These are phyloP conservation scores for Citrullus colocynthis DNA, from an alignment of 306 rosid species.

Conservation along the genomic window DNA sequence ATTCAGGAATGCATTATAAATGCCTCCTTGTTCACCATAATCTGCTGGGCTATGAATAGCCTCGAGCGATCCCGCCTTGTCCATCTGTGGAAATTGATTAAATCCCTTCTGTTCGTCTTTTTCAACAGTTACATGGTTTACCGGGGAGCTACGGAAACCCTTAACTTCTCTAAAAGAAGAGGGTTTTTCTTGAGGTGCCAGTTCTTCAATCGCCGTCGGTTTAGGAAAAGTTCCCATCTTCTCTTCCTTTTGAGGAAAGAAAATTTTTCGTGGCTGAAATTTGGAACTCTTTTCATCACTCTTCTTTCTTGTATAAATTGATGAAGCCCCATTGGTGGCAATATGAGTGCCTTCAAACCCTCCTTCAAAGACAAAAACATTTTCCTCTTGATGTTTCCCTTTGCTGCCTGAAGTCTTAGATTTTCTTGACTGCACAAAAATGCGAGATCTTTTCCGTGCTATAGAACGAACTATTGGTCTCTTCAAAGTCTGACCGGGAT, in stretches of 20 bases:
- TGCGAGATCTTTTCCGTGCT: slow-evolving; percentile 36
- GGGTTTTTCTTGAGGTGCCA: slow-evolving; percentile 15
- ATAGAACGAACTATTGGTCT: slow-evolving; percentile 61
- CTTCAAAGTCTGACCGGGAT: slow-evolving; percentile 25
- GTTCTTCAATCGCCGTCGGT: slow-evolving; percentile 27
- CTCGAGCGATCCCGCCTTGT: slow-evolving; percentile 11
- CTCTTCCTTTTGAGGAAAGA: slow-evolving; percentile 24
- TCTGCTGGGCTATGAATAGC: slow-evolving; percentile 25
- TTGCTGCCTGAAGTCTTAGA: slow-evolving; percentile 25
- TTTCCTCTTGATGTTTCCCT: slow-evolving; percentile 30
- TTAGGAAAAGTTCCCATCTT: slow-evolving; percentile 21
- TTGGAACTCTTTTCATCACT: slow-evolving; percentile 20
- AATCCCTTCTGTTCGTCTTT: slow-evolving; percentile 22
- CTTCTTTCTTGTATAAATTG: slow-evolving; percentile 27
- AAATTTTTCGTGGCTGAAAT: slow-evolving; percentile 21
- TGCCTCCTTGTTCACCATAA: slow-evolving; percentile 26
- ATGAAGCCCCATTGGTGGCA: slow-evolving; percentile 29
- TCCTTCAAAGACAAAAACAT: slow-evolving; percentile 26
- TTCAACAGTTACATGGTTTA: slow-evolving; percentile 26
- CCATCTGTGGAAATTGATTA: slow-evolving; percentile 23
- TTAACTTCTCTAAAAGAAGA: slow-evolving; percentile 23
- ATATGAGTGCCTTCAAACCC: slow-evolving; percentile 17
- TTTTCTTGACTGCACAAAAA: slow-evolving; percentile 22
- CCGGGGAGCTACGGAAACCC: slow-evolving; percentile 16
- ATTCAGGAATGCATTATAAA: slow-evolving; percentile 19